Evolutionary conservation across 2,329 filamentous ascomycete species (phyloP), one percentile per base, ranked within the genome.

Genomic region (Alternaria atra): DNA sequence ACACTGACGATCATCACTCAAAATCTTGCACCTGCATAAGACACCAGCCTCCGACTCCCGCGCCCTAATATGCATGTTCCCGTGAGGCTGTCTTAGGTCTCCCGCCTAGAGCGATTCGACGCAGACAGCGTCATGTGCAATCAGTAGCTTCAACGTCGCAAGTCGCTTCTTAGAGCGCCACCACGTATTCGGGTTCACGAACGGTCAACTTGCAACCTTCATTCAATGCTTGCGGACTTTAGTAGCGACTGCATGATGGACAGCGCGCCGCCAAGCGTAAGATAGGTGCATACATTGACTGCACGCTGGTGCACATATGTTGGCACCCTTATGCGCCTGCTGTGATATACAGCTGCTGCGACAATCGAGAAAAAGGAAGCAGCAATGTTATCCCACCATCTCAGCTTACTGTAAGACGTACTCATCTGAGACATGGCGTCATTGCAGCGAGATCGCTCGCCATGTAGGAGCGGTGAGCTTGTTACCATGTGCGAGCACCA

Each of bases 381-480:
- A 35, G 25, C 10, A 3, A 54, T 54, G 55, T 5, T 20, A 52
- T 17, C 27, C 8, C 47, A 3, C 20, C n/a, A 42, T 46, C 25
- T 47, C 47, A 59, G 34, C 34, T 52, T 29, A 32, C 29, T 23
- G 27, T 60, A 34, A 37, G 25, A 47, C 52, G 40, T 27, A 40
- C 29, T 53, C 40, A 15, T 23, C 15, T 40, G 40, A 46, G 51
- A 30, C 13, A 65, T 65, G 52, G 57, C 60, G 63, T 61, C 60
- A 63, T 63, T 47, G 58, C 60, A 63, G 35, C 37, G 56, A 55
- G 46, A 37, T 66, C 61, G 68, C 64, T 70, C 66, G 68, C 64
- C 68, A 69, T 70, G 61, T 55, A 55, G 30, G 59, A 60, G 64
- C 64, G 61, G 64, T 69, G 66, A 70, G 43, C 55, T 40, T 63